Conservation (phyloP, 2,329 filamentous ascomycete species). For the Fusarium caatingaense region DNA sequence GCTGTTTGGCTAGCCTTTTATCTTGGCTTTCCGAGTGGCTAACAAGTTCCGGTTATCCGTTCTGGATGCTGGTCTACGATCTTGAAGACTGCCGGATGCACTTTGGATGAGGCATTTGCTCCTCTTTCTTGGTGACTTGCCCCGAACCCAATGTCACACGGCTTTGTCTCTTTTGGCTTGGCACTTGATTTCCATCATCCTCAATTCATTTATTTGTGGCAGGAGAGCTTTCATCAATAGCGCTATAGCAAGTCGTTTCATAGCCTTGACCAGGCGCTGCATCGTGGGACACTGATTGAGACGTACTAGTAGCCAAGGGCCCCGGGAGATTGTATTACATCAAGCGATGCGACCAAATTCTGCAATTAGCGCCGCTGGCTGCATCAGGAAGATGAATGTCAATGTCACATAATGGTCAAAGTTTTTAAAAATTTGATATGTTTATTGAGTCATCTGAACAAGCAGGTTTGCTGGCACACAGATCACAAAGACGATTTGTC, state of each 20-base stretch:
- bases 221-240: constrained; percentile 30
- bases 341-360: constrained; percentile 28
- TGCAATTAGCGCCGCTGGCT: constrained; percentile 7
- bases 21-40: constrained; percentile 13
- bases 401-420: constrained; percentile 5
- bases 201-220: constrained; percentile 18
- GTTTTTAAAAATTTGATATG: neutral
- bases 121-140: neutral
- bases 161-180: neutral
- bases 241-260: constrained; percentile 40
- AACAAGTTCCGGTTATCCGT: constrained; percentile 1
- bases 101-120: constrained; percentile 19
- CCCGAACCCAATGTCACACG: constrained; percentile 5
- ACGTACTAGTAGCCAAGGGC: constrained; percentile 28
- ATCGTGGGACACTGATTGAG: constrained; percentile 34
- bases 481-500: constrained; percentile 10
- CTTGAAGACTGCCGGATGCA: constrained; percentile 13
- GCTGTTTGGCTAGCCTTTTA: neutral
- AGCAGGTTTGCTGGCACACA: constrained; percentile 10
- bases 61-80: constrained; percentile 1
- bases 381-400: neutral
- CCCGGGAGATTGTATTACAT: constrained; percentile 40
- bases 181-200: neutral
- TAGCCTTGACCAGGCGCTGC: constrained; percentile 29
- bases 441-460: constrained; percentile 11